phyloP scores from a whole-genome alignment of 192 early-diverging fungal species.

The Backusella macrospora region DNA sequence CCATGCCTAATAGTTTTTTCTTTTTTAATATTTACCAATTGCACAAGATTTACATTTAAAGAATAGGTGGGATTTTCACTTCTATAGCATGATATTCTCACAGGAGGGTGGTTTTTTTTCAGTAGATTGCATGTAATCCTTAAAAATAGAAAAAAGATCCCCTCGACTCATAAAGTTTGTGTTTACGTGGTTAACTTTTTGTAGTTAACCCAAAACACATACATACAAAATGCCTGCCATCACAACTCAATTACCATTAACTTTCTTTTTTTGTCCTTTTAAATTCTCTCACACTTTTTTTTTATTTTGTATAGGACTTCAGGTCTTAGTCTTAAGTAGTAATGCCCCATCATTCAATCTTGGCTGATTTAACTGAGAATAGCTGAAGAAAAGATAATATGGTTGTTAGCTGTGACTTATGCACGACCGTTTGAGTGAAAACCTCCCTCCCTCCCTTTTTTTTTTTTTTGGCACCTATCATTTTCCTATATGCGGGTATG shows the following conservation, averaged over 20 bases:
- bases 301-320: background rate
- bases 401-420: background rate
- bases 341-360: background rate
- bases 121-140: background rate
- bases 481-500: background rate
- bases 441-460: no score
- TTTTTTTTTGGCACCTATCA: background rate
- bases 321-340: background rate
- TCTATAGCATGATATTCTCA: conserved; percentile 1
- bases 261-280: background rate
- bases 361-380: background rate
- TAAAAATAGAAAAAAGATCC: background rate
- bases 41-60: background rate
- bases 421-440: background rate
- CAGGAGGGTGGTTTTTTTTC: no score
- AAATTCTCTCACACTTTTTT: conserved; percentile 5
- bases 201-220: conserved; percentile 8
- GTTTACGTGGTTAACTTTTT: conserved; percentile 3
- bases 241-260: background rate
- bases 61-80: background rate
- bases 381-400: background rate
- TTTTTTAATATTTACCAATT: background rate
- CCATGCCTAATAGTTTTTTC: background rate
- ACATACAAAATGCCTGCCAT: background rate
- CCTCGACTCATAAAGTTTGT: conserved; percentile 2